Base-by-base conservation (phyloP, 1,284 basidiomycete species). In the Leccinum brunneo-olivaceum region DNA sequence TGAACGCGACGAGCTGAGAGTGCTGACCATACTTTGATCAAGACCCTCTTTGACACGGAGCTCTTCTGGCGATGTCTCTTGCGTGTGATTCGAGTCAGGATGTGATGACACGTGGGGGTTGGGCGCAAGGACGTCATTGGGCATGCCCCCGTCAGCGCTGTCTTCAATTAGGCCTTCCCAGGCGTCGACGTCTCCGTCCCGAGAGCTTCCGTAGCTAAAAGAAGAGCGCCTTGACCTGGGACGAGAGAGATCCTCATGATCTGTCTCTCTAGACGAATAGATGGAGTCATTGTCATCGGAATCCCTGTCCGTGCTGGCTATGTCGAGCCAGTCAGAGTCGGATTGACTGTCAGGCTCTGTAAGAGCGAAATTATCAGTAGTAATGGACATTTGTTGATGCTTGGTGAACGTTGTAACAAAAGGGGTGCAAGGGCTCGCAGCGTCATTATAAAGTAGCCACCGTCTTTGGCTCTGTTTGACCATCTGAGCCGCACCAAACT, bases 261-360 rank as follows among this genome's bases (percentile, higher is more conserved):
- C 80, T 57, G 73, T 78, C 57, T 73, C 76, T 51, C 70, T 48
- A 52, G 71, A 52, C 3, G 60, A 77, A 53, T 66, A 73, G 60
- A 80, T 63, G 39, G 81, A 84, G 55, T 82, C 80, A 61, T 74
- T 77, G 55, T 81, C 81, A 54, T 81, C 81, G 30, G 80, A 82
- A 44, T 77, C 76, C 48, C 73, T 72, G 64, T 72, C 63, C 16
- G 60, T 76, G 55, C 77, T 81, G 30, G 79, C 66, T 49, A 87
- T 72, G 54, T 87, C 84, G 55, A 84, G 78, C 84, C 84, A 86
- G 64, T 86, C 83, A 27, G 81, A 84, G 66, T 87, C 84, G 29
- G 84, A 87, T 50, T 77, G 62, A 50, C 64, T 74, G 58, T 83
- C 83, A 50, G 72, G 57, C 57, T 85, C 84, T 53, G 79, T 77